phyloP scores from a whole-genome alignment of 148 eudicot genomes.

The Agrostemma githago region DNA sequence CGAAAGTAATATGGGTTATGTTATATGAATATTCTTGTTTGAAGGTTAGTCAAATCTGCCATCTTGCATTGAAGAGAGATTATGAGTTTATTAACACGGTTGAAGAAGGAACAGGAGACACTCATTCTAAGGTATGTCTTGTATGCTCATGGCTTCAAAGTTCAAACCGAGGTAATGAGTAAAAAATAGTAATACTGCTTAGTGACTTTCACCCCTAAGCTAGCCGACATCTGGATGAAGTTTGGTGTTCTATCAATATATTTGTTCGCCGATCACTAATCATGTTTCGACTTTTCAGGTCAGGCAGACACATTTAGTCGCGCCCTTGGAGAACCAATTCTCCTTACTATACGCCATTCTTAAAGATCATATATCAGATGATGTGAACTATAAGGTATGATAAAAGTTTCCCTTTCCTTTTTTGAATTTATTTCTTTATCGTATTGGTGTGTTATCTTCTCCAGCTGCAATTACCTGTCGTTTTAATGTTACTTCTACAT shows the following conservation, averaged over 20 bases:
- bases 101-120: conserved; percentile 74
- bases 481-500: no score
- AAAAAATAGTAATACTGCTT: no score
- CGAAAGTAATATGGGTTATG: neutral
- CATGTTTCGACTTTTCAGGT: conserved; percentile 46
- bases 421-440: neutral
- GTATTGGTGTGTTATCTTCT: neutral
- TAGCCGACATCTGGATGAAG: neutral
- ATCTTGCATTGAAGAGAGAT: conserved; percentile 82
- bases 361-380: conserved; percentile 87
- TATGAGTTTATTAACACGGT: conserved; percentile 82
- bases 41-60: conserved; percentile 88
- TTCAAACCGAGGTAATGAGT: no score
- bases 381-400: conserved; percentile 89
- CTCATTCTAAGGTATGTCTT: conserved; percentile 67
- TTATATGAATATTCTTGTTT: conserved; percentile 14
- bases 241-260: neutral
- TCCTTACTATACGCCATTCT: conserved; percentile 60
- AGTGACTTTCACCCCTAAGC: no score
- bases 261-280: conserved; percentile 10
- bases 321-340: conserved; percentile 84
- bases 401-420: neutral
- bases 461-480: no score
- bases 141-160: neutral
- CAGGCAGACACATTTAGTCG: conserved; percentile 76